These are phyloP conservation scores for Tylopilus balloui DNA, from an alignment of 768 basidiomycete genomes.

Conservation along the genomic window DNA sequence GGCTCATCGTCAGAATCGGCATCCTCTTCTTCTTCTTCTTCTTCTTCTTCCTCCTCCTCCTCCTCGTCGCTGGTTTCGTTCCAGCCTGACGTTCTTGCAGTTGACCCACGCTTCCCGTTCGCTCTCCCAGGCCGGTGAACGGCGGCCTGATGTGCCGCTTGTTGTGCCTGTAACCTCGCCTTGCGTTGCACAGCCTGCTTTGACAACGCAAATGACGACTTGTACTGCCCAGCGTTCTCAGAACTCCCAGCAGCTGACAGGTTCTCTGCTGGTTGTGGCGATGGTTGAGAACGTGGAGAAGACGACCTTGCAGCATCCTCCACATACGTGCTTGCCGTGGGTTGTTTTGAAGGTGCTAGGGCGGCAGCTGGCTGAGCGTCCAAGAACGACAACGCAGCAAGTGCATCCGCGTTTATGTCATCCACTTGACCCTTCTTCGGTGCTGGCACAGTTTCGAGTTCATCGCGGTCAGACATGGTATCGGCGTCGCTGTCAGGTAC, in stretches of 20 bases:
- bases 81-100: conserved; percentile 44
- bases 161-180: conserved; percentile 78
- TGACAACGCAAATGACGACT: conserved; percentile 86
- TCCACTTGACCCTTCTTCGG: conserved; percentile 30
- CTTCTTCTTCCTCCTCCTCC: conserved; percentile 77
- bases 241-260: conserved; percentile 16
- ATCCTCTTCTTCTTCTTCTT: conserved; percentile 67
- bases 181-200: conserved; percentile 81
- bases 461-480: conserved; percentile 31
- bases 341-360: conserved; percentile 16
- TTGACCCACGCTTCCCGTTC: conserved; percentile 38
- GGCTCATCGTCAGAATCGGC: conserved; percentile 59
- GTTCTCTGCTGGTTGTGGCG: conserved; percentile 36
- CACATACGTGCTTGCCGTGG: not conserved
- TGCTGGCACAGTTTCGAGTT: conserved; percentile 1
- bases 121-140: conserved; percentile 67
- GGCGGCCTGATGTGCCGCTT: conserved; percentile 77
- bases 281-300: conserved; percentile 24
- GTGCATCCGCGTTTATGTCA: conserved; percentile 61
- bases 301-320: conserved; percentile 12
- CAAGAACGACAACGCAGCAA: conserved; percentile 76
- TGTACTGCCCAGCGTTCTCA: conserved; percentile 44
- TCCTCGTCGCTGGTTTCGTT: conserved; percentile 75
- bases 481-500: conserved; percentile 28
- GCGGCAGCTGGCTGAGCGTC: conserved; percentile 36